Evolutionary conservation across 2,329 filamentous ascomycete genomes (phyloP).

Genomic region (Peltaster fructicola): DNA sequence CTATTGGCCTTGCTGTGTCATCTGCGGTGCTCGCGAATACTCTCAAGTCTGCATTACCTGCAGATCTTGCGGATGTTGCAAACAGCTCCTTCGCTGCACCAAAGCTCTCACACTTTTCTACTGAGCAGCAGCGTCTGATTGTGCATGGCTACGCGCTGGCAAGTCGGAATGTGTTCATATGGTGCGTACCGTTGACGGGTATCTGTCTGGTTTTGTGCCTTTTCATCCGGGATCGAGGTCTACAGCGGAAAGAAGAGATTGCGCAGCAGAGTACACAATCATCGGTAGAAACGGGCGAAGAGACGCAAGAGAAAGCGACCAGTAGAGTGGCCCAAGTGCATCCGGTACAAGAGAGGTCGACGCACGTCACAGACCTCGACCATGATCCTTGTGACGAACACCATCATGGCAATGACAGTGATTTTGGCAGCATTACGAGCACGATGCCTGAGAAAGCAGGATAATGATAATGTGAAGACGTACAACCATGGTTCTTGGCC

Average conservation of each 20-base stretch:
- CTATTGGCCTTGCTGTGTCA: slow-evolving; percentile 39
- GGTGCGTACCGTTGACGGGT: slow-evolving; percentile 37
- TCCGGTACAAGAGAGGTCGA: too few species aligned
- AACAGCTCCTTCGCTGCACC: slow-evolving; percentile 22
- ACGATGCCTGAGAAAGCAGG: too few species aligned
- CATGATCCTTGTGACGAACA: too few species aligned
- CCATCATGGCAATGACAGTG: too few species aligned
- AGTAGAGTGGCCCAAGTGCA: too few species aligned
- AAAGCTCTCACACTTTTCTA: slow-evolving; percentile 17
- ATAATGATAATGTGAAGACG: too few species aligned
- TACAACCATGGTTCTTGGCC: too few species aligned
- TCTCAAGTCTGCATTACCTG: slow-evolving; percentile 21
- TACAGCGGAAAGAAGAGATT: slow-evolving; percentile 3
- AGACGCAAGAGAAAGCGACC: too few species aligned
- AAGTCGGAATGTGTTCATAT: slow-evolving; percentile 37
- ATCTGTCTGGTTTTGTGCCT: slow-evolving; percentile 27
- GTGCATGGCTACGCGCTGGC: slow-evolving; percentile 35
- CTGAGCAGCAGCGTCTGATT: slow-evolving; percentile 24
- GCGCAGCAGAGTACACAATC: too few species aligned
- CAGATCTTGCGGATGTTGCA: slow-evolving; percentile 21
- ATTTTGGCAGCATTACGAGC: too few species aligned
- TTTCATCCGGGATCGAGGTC: slow-evolving; percentile 2
- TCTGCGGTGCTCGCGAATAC: slow-evolving; percentile 30
- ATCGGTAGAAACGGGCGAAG: too few species aligned
- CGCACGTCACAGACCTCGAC: too few species aligned